Conservation (phyloP, 2,329 filamentous ascomycete species). For the Chaetomium globosum region DNA sequence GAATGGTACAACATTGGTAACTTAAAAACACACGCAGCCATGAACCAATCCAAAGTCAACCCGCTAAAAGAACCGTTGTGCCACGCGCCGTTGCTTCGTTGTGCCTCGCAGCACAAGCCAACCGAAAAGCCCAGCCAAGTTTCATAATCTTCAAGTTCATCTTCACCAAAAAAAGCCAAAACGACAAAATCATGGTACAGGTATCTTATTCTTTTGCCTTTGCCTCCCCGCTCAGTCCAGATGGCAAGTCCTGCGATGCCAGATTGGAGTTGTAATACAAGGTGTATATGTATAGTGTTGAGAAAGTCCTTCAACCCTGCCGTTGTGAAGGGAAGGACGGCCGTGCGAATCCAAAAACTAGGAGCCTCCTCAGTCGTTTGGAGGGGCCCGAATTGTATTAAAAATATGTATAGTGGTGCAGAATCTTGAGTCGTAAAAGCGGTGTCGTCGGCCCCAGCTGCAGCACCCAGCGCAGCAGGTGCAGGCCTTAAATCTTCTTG, state of each 20-base stretch:
- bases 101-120: slow-evolving; percentile 3
- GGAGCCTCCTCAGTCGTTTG: not conserved
- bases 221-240: not conserved
- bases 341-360: slow-evolving; percentile 9
- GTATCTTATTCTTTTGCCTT: slow-evolving; percentile 7
- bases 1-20: slow-evolving; percentile 17
- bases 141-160: slow-evolving; percentile 11
- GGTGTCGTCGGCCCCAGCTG: not conserved
- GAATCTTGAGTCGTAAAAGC: slow-evolving; percentile 5
- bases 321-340: not conserved
- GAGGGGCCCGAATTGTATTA: slow-evolving; percentile 17
- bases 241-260: slow-evolving; percentile 4
- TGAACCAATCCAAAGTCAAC: slow-evolving; percentile 2
- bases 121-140: slow-evolving; percentile 7
- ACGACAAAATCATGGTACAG: slow-evolving; percentile 12
- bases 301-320: not conserved
- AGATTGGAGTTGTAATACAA: slow-evolving; percentile 13
- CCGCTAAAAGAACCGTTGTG: not conserved
- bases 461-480: slow-evolving; percentile 9
- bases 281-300: not conserved
- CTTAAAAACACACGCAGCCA: not conserved
- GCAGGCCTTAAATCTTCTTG: slow-evolving; percentile 17
- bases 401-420: slow-evolving; percentile 19
- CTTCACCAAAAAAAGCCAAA: slow-evolving; percentile 8
- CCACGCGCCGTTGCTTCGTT: slow-evolving; percentile 11